Evolutionary conservation across 139 green algal genomes (phyloP).

Genomic region (Mychonastes homosphaera): DNA sequence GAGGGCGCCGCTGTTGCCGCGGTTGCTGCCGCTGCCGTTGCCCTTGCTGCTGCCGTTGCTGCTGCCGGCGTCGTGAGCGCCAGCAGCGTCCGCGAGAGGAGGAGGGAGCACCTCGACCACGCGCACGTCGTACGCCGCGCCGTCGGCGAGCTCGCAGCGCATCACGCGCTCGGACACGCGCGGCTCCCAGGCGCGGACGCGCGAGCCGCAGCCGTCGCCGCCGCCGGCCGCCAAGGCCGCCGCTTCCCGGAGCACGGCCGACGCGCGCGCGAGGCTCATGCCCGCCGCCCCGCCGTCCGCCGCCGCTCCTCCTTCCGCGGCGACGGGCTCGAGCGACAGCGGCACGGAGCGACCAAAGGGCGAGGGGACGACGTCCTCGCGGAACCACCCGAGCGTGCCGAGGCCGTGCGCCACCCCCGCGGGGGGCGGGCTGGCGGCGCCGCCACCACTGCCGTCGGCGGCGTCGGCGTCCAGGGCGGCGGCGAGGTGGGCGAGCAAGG

Average conservation of each 20-base stretch:
- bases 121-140: not conserved
- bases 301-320: not conserved
- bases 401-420: constrained; percentile 44
- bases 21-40: constrained; percentile 4
- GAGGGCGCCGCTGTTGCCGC: not conserved
- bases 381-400: constrained; percentile 59
- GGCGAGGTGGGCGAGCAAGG: constrained; percentile 47
- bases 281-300: not conserved
- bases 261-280: not conserved
- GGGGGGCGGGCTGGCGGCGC: not conserved
- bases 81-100: not conserved
- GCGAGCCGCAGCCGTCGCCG: not conserved
- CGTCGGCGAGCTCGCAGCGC: not conserved
- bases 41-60: constrained; percentile 1
- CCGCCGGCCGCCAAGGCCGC: not conserved
- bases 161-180: constrained; percentile 1
- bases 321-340: too few relatives aligned
- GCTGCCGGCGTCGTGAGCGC: not conserved
- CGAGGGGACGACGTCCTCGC: constrained; percentile 19
- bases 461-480: constrained; percentile 29
- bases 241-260: constrained; percentile 8
- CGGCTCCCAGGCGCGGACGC: not conserved
- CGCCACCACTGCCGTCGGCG: not conserved
- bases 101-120: not conserved
- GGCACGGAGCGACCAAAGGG: too few relatives aligned